phyloP scores from a whole-genome alignment of 2,329 filamentous ascomycete genomes.

The Colletotrichum agaves region DNA sequence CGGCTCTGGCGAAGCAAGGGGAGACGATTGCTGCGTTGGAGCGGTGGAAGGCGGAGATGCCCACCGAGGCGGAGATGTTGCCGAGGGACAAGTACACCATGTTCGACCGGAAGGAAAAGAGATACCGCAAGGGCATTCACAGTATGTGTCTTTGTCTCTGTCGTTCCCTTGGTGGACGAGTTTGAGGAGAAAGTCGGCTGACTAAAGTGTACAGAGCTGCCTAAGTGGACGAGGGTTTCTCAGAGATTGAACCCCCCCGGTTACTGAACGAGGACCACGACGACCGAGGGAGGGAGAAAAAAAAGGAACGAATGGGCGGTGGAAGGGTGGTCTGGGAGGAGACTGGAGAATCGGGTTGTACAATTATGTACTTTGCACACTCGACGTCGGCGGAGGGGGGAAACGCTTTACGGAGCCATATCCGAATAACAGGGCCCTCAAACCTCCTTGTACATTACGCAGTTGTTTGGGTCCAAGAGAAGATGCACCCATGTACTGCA shows the following conservation, averaged over 20 bases:
- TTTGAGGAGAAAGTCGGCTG: constrained; percentile 2
- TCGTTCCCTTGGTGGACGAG: constrained; percentile 8
- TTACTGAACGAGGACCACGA: constrained; percentile 67
- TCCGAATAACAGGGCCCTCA: background rate
- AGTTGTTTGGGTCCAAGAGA: background rate
- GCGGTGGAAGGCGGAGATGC: constrained; percentile 96
- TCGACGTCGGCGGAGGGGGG: background rate
- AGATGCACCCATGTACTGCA: background rate
- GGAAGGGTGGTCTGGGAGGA: background rate
- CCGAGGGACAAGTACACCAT: constrained; percentile 98
- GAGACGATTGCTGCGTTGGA: constrained; percentile 81
- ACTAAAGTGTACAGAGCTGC: constrained; percentile 67
- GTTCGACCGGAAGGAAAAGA: constrained; percentile 95
- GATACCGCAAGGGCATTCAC: constrained; percentile 96
- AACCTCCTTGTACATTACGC: constrained; percentile 29
- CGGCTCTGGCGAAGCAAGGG: constrained; percentile 79
- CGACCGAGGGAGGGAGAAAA: background rate
- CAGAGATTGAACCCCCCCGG: constrained; percentile 94
- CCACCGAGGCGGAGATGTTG: constrained; percentile 93
- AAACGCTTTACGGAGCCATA: background rate
- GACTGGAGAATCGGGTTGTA: background rate
- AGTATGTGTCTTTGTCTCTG: constrained; percentile 71
- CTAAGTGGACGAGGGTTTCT: constrained; percentile 95
- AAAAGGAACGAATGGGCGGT: background rate
- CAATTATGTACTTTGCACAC: constrained; percentile 12